Conservation (phyloP, 257 asterid species). For the Salvia hispanica region DNA sequence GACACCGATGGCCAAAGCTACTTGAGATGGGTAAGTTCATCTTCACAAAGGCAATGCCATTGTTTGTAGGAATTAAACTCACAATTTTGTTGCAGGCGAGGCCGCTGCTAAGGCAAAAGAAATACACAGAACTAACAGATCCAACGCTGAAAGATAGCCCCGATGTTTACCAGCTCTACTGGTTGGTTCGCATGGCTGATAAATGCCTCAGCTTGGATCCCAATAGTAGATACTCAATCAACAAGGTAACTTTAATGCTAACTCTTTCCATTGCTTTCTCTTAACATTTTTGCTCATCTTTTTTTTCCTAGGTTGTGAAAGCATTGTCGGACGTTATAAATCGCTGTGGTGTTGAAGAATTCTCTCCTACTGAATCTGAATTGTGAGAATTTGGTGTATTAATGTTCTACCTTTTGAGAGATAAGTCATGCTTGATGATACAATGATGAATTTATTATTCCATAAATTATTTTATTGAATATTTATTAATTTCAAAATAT, state of each 20-base stretch:
- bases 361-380: constrained; percentile 51
- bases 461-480: too few species aligned
- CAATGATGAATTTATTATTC: too few species aligned
- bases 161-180: constrained; percentile 54
- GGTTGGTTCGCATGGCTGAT: constrained; percentile 52
- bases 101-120: constrained; percentile 46
- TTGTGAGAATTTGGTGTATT: not conserved
- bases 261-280: too few species aligned
- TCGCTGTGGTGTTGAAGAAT: constrained; percentile 44
- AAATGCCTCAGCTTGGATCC: constrained; percentile 61
- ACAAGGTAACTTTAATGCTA: constrained; percentile 35
- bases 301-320: constrained; percentile 42
- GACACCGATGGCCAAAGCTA: constrained; percentile 61
- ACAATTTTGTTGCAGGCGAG: constrained; percentile 47
- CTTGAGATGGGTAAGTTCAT: constrained; percentile 53
- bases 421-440: too few species aligned
- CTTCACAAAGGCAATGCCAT: not conserved
- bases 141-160: constrained; percentile 45
- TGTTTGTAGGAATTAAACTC: too few species aligned
- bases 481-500: too few species aligned
- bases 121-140: constrained; percentile 53
- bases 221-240: constrained; percentile 49
- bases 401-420: too few species aligned
- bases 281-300: not conserved
- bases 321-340: constrained; percentile 38